phyloP scores from a whole-genome alignment of 2,329 filamentous ascomycete species.

The Botrytis paeoniae region DNA sequence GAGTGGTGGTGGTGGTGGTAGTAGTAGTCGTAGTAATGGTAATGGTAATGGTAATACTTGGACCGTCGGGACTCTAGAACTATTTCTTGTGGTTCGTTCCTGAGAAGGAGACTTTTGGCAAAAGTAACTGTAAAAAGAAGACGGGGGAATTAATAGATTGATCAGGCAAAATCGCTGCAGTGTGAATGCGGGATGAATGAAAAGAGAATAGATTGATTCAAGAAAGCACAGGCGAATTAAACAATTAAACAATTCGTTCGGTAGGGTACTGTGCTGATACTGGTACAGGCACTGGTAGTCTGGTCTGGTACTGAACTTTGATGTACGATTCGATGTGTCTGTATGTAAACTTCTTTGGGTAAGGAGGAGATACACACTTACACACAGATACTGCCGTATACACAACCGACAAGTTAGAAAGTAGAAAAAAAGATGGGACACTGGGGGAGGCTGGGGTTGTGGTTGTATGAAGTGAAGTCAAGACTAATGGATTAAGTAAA shows the following conservation, averaged over 20 bases:
- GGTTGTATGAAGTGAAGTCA: conserved; percentile 1
- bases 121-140: conserved; percentile 30
- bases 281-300: conserved; percentile 19
- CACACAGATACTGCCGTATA: conserved; percentile 4
- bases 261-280: neutral
- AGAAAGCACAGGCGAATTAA: conserved; percentile 29
- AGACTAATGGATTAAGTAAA: neutral
- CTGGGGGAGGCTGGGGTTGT: conserved; percentile 13
- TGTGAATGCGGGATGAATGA: conserved; percentile 35
- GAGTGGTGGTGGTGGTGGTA: no score
- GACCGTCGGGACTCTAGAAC: neutral
- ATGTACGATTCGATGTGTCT: neutral
- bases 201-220: conserved; percentile 37
- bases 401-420: conserved; percentile 15
- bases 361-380: neutral
- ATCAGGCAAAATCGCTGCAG: conserved; percentile 37
- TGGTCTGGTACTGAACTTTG: neutral
- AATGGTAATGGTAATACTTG: neutral
- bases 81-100: conserved; percentile 23
- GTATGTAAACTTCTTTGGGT: neutral
- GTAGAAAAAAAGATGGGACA: conserved; percentile 6
- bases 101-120: conserved; percentile 18
- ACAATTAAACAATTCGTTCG: neutral
- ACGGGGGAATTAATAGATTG: conserved; percentile 36
- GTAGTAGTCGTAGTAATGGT: accelerated